A percentile compares a stretch with the other conserved stretches of the same genome.
Conservation (phyloP, 2,329 filamentous ascomycete genomes). For the Chaetoscypha palmicola region DNA sequence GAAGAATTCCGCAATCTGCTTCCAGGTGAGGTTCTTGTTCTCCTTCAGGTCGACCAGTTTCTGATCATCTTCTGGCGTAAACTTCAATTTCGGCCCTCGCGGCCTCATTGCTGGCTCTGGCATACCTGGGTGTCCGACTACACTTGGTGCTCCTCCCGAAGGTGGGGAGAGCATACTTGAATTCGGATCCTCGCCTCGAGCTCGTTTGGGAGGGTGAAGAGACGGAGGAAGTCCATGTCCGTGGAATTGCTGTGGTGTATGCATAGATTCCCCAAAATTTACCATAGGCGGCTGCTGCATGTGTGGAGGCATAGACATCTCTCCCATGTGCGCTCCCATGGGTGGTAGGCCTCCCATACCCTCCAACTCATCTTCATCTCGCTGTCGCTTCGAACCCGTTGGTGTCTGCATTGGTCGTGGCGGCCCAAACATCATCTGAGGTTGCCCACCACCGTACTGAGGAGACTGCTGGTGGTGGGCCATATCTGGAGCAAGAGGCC, state of each 20-base stretch:
- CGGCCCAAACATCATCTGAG: slow-evolving; percentile 42
- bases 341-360: slow-evolving; percentile 35
- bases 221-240: slow-evolving; percentile 76
- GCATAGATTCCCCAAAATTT: slow-evolving; percentile 32
- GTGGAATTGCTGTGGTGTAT: slow-evolving; percentile 43
- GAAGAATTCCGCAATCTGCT: slow-evolving; percentile 95
- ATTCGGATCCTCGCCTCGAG: slow-evolving; percentile 48
- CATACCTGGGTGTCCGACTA: slow-evolving; percentile 84
- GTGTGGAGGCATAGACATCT: slow-evolving; percentile 43
- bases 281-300: slow-evolving; percentile 50
- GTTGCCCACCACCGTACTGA: slow-evolving; percentile 41
- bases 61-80: slow-evolving; percentile 86
- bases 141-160: slow-evolving; percentile 59
- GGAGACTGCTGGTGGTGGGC: slow-evolving; percentile 41
- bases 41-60: slow-evolving; percentile 86
- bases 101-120: slow-evolving; percentile 73
- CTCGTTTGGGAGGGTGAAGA: slow-evolving; percentile 60
- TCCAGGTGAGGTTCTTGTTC: slow-evolving; percentile 92
- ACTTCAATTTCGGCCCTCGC: slow-evolving; percentile 84
- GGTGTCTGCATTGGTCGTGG: slow-evolving; percentile 27
- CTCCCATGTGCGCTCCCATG: slow-evolving; percentile 34
- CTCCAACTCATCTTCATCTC: slow-evolving; percentile 42
- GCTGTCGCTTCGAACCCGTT: slow-evolving; percentile 42
- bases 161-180: slow-evolving; percentile 39
- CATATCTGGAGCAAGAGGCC: slow-evolving; percentile 42